These are phyloP conservation scores for Trametes gibbosa DNA, from an alignment of 768 basidiomycete species.

Conservation along the genomic window DNA sequence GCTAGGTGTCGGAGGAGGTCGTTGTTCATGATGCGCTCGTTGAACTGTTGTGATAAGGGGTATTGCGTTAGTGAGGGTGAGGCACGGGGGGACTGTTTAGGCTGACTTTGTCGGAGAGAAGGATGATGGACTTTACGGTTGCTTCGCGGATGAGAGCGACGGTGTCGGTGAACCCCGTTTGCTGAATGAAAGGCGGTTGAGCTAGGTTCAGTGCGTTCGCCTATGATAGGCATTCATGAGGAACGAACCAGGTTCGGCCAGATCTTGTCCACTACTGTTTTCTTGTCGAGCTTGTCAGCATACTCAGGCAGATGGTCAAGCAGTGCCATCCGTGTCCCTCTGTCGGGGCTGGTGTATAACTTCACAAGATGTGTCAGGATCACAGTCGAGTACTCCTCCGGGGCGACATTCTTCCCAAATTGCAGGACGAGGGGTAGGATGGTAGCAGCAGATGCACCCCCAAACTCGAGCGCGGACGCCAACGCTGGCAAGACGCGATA, in stretches of 20 bases:
- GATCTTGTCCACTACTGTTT: conserved; percentile 79
- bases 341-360: conserved; percentile 85
- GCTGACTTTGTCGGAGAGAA: conserved; percentile 78
- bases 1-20: conserved; percentile 92
- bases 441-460: conserved; percentile 64
- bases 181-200: conserved; percentile 44
- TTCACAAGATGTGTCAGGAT: conserved; percentile 80
- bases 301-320: conserved; percentile 84
- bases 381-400: conserved; percentile 64
- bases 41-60: conserved; percentile 51
- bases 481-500: conserved; percentile 88
- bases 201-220: not conserved
- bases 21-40: conserved; percentile 91
- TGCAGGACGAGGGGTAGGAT: conserved; percentile 85
- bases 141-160: conserved; percentile 93
- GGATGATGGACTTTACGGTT: conserved; percentile 83
- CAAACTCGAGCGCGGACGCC: conserved; percentile 71
- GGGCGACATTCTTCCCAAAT: conserved; percentile 68
- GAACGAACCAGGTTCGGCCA: conserved; percentile 85
- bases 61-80: too few species aligned
- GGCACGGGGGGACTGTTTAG: not conserved
- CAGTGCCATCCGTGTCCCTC: conserved; percentile 91
- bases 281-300: conserved; percentile 83
- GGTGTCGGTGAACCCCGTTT: conserved; percentile 94
- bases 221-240: not conserved